phyloP scores from a whole-genome alignment of 441 rosid genomes.

The Bocquillonia castaneifolia region DNA sequence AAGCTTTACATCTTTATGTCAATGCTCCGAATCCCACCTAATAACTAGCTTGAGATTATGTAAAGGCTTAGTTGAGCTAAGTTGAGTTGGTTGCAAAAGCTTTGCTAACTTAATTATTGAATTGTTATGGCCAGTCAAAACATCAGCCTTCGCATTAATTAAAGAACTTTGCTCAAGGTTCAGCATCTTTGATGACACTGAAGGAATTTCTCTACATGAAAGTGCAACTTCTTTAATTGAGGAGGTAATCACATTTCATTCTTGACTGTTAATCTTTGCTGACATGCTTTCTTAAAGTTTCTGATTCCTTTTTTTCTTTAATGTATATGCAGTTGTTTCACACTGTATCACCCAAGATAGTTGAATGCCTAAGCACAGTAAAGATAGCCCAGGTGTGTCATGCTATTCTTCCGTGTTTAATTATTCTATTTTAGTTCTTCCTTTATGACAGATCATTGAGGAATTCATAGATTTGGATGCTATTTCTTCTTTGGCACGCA shows the following conservation, averaged over 20 bases:
- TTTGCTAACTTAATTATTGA: slow-evolving; percentile 17
- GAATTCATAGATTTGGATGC: slow-evolving; percentile 2
- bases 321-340: slow-evolving; percentile 51
- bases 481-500: not conserved
- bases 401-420: slow-evolving; percentile 5
- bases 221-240: slow-evolving; percentile 36
- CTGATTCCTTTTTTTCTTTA: slow-evolving; percentile 18
- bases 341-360: slow-evolving; percentile 49
- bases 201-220: slow-evolving; percentile 32
- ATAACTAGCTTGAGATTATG: not conserved
- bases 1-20: not conserved
- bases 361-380: slow-evolving; percentile 65
- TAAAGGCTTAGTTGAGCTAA: not conserved
- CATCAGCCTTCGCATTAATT: slow-evolving; percentile 57
- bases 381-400: slow-evolving; percentile 84
- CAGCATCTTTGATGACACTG: slow-evolving; percentile 34
- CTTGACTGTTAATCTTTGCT: not conserved
- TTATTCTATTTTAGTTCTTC: not conserved
- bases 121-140: slow-evolving; percentile 59
- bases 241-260: slow-evolving; percentile 52
- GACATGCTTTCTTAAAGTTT: slow-evolving; percentile 2
- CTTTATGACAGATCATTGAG: not conserved
- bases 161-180: slow-evolving; percentile 76
- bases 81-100: not conserved
- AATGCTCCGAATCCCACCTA: not conserved